Base-by-base conservation (phyloP, 345 rosid species). In the Ricinus communis region DNA sequence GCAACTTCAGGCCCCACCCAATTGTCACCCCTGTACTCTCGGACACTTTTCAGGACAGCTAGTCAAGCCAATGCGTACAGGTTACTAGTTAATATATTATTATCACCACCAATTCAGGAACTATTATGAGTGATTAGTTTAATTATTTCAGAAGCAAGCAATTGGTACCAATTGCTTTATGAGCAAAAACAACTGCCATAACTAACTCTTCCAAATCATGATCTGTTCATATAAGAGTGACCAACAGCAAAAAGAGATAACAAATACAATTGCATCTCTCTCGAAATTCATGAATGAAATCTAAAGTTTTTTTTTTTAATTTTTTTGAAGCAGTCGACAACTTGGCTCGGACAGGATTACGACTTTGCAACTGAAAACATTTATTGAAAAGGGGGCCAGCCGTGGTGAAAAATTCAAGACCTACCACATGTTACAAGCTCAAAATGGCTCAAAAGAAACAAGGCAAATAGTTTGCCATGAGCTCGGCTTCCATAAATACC, bases 91-190 rank as follows among this genome's bases (percentile, higher is more conserved):
- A 14, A 43, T 62, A 62, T 41, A 62, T 38, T 38, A 2, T 5
- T 19, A 43, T 21, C 28, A 10, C 30, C 28, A 10, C 28, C 40
- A 65, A 21, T 62, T 62, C 66, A 59, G 14, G 14, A 9, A 8
- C 55, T 65, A 16, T 28, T 25, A 65, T 47, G 38, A 13, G 12
- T 65, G 5, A 47, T 65, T 65, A 27, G 54, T 65, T 63, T 43
- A 45, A 45, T 63, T 64, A 41, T 16, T 25, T 18, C 40, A 13
- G 54, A 65, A 45, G 68, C 68, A 64, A n/a, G n/a, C n/a, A 64
- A 1, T 45, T 24, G 51, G 54, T 64, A 24, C n/a, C n/a, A 22
- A 15, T 15, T 13, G 31, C 18, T 22, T 62, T 62, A n/a, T 61
- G 15, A 61, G 28, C 47, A 61, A 61, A 36, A 61, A 36, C 28